Base-by-base conservation (phyloP, 2,329 filamentous ascomycete species). In the Stagonosporopsis vannaccii region DNA sequence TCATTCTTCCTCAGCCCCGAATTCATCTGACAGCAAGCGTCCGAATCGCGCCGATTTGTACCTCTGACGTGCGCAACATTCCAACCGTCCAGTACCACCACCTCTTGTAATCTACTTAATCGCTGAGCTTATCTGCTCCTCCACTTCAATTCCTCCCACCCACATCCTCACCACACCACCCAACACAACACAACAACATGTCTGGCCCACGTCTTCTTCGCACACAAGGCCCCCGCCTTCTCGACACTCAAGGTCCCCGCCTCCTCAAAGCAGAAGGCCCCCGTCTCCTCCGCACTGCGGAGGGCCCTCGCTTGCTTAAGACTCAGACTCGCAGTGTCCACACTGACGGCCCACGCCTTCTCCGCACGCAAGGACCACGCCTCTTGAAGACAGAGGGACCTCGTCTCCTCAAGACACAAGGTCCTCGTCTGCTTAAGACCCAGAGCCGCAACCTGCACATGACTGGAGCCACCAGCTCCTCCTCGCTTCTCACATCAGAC, bases 381-480 rank as follows among this genome's bases (percentile, higher is more conserved):
- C 52, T 56, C 11, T 41, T 56, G n/a, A 56, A 46, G 41, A 56
- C 41, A 2, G 46, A 50, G 13, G 53, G 53, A 6, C 53, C 53
- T 7, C 53, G 53, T 33, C 53, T 56, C 4, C 53, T 56, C 37
- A 51, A 48, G 42, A 56, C 53, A 25, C 42, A 51, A 32, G 53
- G 53, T 4, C 47, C 53, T 40, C 53, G 53, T 28, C 43, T 56
- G 30, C 47, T 56, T 30, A 56, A 51, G 30, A 51, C 53, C 53
- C 71, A 76, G 65, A 69, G 68, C 43, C 85, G 85, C 63, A 72
- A 75, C 53, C 80, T 87, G 45, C 83, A 84, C 75, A 86, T 87
- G 77, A 87, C 85, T 32, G 85, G 85, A 51, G 81, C 82, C 35
- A 79, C 84, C 25, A 84, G 84, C 46, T 85, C 82, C 58, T 78